Evolutionary conservation across 305 asterid genomes (phyloP).

Genomic region (Plantago coronopus): DNA sequence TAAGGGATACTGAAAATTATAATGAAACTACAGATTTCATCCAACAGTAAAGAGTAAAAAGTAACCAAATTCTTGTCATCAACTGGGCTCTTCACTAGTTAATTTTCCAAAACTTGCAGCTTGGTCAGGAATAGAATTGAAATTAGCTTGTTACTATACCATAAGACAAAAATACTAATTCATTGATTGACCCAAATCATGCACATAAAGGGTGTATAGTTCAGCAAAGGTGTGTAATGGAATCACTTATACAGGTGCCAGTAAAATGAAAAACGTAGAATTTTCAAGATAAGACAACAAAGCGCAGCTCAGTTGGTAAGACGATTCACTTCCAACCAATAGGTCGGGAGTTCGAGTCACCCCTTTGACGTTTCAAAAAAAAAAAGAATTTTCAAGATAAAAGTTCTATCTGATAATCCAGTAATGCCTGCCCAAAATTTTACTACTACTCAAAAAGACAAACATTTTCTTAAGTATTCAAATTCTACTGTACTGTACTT

Average conservation of each 20-base stretch:
- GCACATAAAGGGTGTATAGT: slow-evolving; percentile 2
- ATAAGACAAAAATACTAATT: neutral
- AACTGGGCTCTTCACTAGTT: slow-evolving; percentile 5
- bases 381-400: neutral
- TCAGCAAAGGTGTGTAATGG: slow-evolving; percentile 6
- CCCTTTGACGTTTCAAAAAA: too few species aligned
- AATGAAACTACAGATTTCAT: slow-evolving; percentile 1
- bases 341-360: too few species aligned
- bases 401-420: neutral
- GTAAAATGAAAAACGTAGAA: neutral
- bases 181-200: slow-evolving; percentile 3
- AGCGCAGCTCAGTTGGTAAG: too few species aligned
- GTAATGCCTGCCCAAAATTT: neutral
- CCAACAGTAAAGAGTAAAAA: slow-evolving; percentile 1
- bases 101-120: neutral
- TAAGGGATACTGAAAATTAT: slow-evolving; percentile 13
- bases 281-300: slow-evolving; percentile 1
- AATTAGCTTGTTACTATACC: neutral
- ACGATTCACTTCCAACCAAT: too few species aligned
- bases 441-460: neutral
- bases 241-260: neutral
- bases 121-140: too few species aligned
- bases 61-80: slow-evolving; percentile 1
- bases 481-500: neutral
- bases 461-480: neutral